Evolutionary conservation across 371 early-diverging fungal species (phyloP).

Genomic region (Catenaria anguillulae): DNA sequence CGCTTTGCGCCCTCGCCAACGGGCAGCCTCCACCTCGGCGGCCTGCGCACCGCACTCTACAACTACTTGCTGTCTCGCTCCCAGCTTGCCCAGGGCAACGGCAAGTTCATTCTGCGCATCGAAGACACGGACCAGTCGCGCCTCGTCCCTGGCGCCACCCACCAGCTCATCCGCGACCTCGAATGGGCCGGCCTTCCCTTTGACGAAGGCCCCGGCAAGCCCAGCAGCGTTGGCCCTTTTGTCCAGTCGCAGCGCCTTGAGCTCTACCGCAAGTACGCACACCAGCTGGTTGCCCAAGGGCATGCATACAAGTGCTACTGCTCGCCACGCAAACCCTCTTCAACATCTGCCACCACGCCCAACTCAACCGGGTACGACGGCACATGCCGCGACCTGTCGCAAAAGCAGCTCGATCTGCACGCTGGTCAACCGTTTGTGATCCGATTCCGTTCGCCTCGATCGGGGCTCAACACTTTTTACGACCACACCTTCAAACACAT

Average conservation of each 20-base stretch:
- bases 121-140: slow-evolving; percentile 86
- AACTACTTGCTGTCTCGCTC: slow-evolving; percentile 65
- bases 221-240: slow-evolving; percentile 37
- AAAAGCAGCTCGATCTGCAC: too few relatives aligned
- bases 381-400: too few relatives aligned
- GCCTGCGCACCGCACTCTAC: slow-evolving; percentile 81
- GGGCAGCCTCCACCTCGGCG: slow-evolving; percentile 83
- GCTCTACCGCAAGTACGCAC: slow-evolving; percentile 49
- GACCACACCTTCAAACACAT: slow-evolving; percentile 64
- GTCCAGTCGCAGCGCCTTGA: slow-evolving; percentile 56
- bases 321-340: too few relatives aligned
- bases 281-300: slow-evolving; percentile 48
- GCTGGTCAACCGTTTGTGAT: too few relatives aligned
- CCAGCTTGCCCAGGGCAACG: slow-evolving; percentile 20
- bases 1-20: slow-evolving; percentile 94
- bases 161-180: slow-evolving; percentile 45
- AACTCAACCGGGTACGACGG: too few relatives aligned
- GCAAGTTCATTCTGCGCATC: slow-evolving; percentile 77
- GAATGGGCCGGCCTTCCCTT: slow-evolving; percentile 60
- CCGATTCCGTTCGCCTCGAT: too few relatives aligned
- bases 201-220: slow-evolving; percentile 61
- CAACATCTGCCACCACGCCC: too few relatives aligned
- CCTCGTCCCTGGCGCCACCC: slow-evolving; percentile 59
- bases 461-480: too few relatives aligned
- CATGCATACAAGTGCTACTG: slow-evolving; percentile 90